Evolutionary conservation across 2,329 filamentous ascomycete genomes (phyloP), one percentile per base, ranked within the genome.

Genomic region (Neocucurbitaria cava): DNA sequence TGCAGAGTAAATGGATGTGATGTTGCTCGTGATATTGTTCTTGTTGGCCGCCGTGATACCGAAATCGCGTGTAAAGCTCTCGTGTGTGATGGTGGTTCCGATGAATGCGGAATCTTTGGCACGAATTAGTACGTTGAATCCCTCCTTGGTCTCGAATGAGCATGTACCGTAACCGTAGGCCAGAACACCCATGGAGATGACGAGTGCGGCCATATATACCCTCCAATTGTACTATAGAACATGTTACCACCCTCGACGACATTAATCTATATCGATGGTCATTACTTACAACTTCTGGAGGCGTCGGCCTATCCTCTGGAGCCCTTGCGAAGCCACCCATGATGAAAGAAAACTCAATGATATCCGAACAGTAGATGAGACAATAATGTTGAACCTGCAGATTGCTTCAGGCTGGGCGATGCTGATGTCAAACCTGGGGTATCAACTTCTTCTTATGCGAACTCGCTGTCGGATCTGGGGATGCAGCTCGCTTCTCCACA

Each of bases 291-390:
- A 85, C 82, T 70, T 83, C 81, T 54, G 78, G 76, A 18, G 83
- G 83, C 58, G 82, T 85, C 23, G 82, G 82, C 60, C 83, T 76
- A 67, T 85, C 83, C 65, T 85, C 83, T 33, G 81, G 79, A 33
- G 81, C 81, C 46, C 78, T 77, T 60, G 81, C 46, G 71, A 78
- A 77, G 35, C 72, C 74, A 40, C 68, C 72, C 69, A 74, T 76
- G 33, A 36, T 68, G 56, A 52, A 49, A 17, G 23, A 49, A n/a
- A 33, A 28, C 21, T 49, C 41, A 40, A 40, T 23, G 40, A 3
- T 41, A 35, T 17, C 52, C 38, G 23, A 30, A 49, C 30, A 21
- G 31, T 43, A 54, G 51, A 31, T 13, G 40, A 46, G 39, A 20
- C 18, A 20, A 39, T 26, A 28, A 21, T 21, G 36, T 31, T 51